These are phyloP conservation scores for Asparagopsis taxiformis DNA, from an alignment of 31 red algal species.

Conservation along the genomic window DNA sequence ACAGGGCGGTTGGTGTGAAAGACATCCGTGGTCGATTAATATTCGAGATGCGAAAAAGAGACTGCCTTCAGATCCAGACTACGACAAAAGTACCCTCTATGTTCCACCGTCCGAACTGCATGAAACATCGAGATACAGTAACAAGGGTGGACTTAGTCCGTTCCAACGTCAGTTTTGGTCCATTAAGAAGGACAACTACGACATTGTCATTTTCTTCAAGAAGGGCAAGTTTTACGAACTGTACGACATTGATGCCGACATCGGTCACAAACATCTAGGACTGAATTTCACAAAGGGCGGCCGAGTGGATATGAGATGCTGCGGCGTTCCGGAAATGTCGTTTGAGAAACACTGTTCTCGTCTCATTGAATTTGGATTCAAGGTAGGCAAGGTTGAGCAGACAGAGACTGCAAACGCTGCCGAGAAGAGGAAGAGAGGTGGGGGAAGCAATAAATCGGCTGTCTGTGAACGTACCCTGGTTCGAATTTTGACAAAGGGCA, in stretches of 20 bases:
- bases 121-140: slow-evolving; percentile 10
- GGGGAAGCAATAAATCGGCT: slow-evolving; percentile 28
- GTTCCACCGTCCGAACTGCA: slow-evolving; percentile 70
- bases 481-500: slow-evolving; percentile 85
- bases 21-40: slow-evolving; percentile 75
- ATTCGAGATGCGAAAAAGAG: slow-evolving; percentile 82
- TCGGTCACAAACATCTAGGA: slow-evolving; percentile 72
- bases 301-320: slow-evolving; percentile 93
- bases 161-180: slow-evolving; percentile 98
- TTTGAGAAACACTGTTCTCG: slow-evolving; percentile 78
- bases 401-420: slow-evolving; percentile 89
- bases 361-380: slow-evolving; percentile 83
- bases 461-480: slow-evolving; percentile 88
- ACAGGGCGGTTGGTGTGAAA: slow-evolving; percentile 69
- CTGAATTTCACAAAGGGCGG: slow-evolving; percentile 97
- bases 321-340: slow-evolving; percentile 89
- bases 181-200: slow-evolving; percentile 83
- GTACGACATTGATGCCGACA: slow-evolving; percentile 95
- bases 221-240: slow-evolving; percentile 99
- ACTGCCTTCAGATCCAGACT: slow-evolving; percentile 62
- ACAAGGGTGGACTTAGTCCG: slow-evolving; percentile 62
- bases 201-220: slow-evolving; percentile 93
- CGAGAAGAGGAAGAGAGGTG: slow-evolving; percentile 57
- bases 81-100: slow-evolving; percentile 89
- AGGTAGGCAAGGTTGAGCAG: slow-evolving; percentile 95